Evolutionary conservation across 768 basidiomycete species (phyloP).

Genomic region (Russula vinacea): DNA sequence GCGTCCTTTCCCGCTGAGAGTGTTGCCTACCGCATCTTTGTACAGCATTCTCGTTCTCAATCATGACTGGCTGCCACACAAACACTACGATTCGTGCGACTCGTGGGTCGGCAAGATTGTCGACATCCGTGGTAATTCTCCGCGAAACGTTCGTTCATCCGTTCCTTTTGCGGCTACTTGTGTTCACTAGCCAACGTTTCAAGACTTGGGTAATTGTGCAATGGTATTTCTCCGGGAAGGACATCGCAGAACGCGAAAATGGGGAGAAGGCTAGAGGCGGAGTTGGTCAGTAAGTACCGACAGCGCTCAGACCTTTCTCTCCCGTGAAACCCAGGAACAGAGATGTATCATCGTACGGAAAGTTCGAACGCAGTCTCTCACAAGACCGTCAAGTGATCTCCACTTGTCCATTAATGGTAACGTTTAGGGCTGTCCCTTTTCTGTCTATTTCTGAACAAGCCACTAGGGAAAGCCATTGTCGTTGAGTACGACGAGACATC

Average conservation of each 20-base stretch:
- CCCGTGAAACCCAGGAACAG: neutral
- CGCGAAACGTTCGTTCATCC: slow-evolving; percentile 12
- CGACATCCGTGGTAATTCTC: slow-evolving; percentile 20
- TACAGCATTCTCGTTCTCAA: slow-evolving; percentile 17
- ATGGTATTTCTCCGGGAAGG: slow-evolving; percentile 21
- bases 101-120: slow-evolving; percentile 20
- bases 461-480: slow-evolving; percentile 17
- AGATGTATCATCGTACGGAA: slow-evolving; percentile 16
- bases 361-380: slow-evolving; percentile 20
- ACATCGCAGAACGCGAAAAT: slow-evolving; percentile 6
- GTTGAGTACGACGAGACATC: slow-evolving; percentile 7
- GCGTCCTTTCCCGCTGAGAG: neutral
- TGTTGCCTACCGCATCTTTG: neutral
- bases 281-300: neutral
- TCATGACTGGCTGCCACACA: slow-evolving; percentile 6
- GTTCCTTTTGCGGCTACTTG: too few relatives aligned
- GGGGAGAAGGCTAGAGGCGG: neutral
- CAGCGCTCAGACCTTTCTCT: neutral
- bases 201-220: slow-evolving; percentile 16
- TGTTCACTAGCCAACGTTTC: neutral
- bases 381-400: slow-evolving; percentile 17
- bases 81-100: slow-evolving; percentile 8
- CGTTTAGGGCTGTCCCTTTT: neutral
- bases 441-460: neutral
- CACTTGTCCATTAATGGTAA: slow-evolving; percentile 21